Base-by-base conservation (phyloP, 78 protist species). In the Dictyostelium intermedium region DNA sequence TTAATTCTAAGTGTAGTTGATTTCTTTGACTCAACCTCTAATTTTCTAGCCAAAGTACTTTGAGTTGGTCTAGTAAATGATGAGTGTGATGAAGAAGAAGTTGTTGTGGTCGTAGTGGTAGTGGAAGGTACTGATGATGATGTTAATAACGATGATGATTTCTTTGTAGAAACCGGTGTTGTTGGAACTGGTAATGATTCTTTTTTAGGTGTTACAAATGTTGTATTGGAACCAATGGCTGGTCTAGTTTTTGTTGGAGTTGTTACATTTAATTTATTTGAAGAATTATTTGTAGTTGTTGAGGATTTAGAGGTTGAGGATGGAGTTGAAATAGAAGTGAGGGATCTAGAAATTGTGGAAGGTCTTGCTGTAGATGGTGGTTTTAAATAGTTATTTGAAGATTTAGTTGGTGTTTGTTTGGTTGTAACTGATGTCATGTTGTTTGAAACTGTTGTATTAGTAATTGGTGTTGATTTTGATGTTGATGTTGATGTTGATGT, bases 1-100 rank as follows among this genome's bases (percentile, higher is more conserved):
- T 76, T 39, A 16, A 77, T 16, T 20, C 85, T 20, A 18, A 77
- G 13, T 14, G 79, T 77, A 18, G 82, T 77, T 39, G 82, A 77
- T 41, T 69, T 56, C 41, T 83, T 69, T 39, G 63, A n/a, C 8
- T 39, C 83, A 4, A 78, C 70, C n/a, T 45, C 83, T 16, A 78
- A 45, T 82, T 47, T 30, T 82, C 76, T 86, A 0, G 92, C 92
- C 1, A 86, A 23, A 18, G 45, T 56, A 76, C 84, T 76, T 30
- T 72, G 92, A 14, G 92, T 86, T 32, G 92, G 92, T 86, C 76
- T 45, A 5, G 37, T 73, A 6, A 86, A 50, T 45, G 92, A 86
- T 30, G 91, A 70, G 7, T 20, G 35, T 7, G 34, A 39, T 2
- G 50, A 20, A 11, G 50, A 23, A 7, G 39, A 5, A 4, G 79